Evolutionary conservation across 805 yeast species (phyloP), one percentile per base, ranked within the genome.

Genomic region (Candida jianshihensis): DNA sequence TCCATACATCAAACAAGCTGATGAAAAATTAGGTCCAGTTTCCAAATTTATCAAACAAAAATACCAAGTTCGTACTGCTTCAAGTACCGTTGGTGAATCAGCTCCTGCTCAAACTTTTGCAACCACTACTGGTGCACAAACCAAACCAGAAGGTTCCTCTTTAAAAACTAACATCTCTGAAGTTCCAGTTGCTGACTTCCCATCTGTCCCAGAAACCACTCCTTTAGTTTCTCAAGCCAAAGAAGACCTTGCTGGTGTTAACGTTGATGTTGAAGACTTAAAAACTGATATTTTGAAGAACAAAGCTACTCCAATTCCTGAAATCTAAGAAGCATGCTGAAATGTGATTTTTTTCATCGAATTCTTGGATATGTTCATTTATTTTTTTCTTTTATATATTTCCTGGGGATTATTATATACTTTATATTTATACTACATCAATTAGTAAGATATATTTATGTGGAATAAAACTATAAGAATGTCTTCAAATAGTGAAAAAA

Each of bases 21-120:
- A 73, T 49, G 64, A 70, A 49, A 75, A 75, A 59, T 59, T 79
- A 40, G 82, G 83, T 31, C 90, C 90, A 36, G 75, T 80, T 39
- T 77, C 83, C 28, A 55, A 66, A 25, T 73, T 76, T 51, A 61
- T 81, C 53, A 66, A 71, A 55, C 63, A 75, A 25, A 71, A 72
- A 62, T 55, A 74, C 35, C 57, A 59, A 46, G 58, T 63, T 35
- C 78, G 87, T 73, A 80, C 88, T 42, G 85, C 85, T 26, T 78
- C 82, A 28, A 66, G 84, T 29, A 78, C 84, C 33, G 82, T 78
- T 44, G 78, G 42, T 39, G 39, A 35, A 17, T 33, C 41, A 12
- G 26, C 36, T 13, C 37, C 47, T 32, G 33, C 41, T 30, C 49
- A 56, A 21, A 19, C 19, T 12, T 33, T 30, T 34, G 47, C 46